Evolutionary conservation across 2,329 filamentous ascomycete species (phyloP), one percentile per base, ranked within the genome.

Genomic region (Fusarium acutatum): DNA sequence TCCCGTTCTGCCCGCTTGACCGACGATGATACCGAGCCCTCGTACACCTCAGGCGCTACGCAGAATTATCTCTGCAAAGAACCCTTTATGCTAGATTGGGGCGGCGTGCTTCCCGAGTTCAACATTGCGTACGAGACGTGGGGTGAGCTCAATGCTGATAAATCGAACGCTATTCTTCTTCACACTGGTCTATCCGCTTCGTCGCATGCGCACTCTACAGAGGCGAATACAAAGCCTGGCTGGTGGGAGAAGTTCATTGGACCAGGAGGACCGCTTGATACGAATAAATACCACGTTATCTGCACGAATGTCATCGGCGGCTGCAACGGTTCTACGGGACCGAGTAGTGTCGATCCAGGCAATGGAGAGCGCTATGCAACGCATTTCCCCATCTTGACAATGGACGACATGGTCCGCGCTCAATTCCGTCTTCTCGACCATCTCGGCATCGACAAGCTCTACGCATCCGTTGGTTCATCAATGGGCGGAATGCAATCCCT

Each of bases 191-290:
- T 99, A 10, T 98, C 95, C 2, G 96, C 96, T n/a, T 98, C 95
- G 12, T 98, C 95, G 64, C 96, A 99, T 83, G 96, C 96, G 5
- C 95, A 95, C 80, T 98, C 95, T 65, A 98, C 96, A n/a, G 87
- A 89, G 59, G 85, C 87, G 15, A 99, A 99, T 81, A 89, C 94
- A 0, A 93, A 95, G 81, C 93, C 95, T 0, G 96, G 96, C 7
- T 99, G 96, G 96, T 99, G 96, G 96, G 96, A 99, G 83, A 96
- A 93, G 82, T 99, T 99, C 81, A 98, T 99, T 79, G 96, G 96
- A 0, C 93, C 95, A 0, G 94, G 93, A 2, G 88, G 88, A 26
- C 93, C 94, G 17, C 84, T 99, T 15, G 94, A 99, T 81, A 99
- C 96, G 3, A 85, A 96, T 82, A 96, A 94, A 80, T 97, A 97